These are phyloP conservation scores for Lignosus rhinocerotis DNA, from an alignment of 1,284 basidiomycete species.

Conservation along the genomic window DNA sequence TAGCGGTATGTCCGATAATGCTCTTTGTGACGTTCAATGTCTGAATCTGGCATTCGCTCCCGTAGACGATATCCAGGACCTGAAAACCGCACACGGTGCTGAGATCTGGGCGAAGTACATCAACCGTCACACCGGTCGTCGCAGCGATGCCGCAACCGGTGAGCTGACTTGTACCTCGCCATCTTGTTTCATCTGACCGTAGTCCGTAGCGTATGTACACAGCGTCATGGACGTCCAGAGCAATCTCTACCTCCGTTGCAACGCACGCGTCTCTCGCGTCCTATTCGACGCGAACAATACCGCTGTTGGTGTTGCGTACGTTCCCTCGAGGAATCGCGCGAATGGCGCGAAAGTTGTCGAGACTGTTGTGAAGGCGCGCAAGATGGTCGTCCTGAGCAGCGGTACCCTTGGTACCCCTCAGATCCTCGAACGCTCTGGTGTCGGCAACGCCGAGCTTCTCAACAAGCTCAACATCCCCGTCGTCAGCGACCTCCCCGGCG, in stretches of 20 bases:
- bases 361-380: conserved; percentile 64
- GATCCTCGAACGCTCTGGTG: conserved; percentile 72
- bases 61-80: conserved; percentile 69
- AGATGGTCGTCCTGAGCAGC: conserved; percentile 63
- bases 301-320: conserved; percentile 71
- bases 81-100: conserved; percentile 60
- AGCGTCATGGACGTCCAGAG: conserved; percentile 67
- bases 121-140: conserved; percentile 70
- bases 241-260: conserved; percentile 63
- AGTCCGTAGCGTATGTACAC: conserved; percentile 59
- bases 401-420: conserved; percentile 70
- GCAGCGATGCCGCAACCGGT: conserved; percentile 72
- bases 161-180: conserved; percentile 7
- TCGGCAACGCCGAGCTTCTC: conserved; percentile 55
- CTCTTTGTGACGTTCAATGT: background rate
- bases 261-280: conserved; percentile 66
- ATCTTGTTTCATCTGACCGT: background rate
- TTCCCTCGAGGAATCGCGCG: conserved; percentile 60
- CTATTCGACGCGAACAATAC: conserved; percentile 71
- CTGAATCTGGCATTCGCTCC: background rate
- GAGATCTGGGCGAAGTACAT: conserved; percentile 80
- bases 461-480: conserved; percentile 59
- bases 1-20: conserved; percentile 48
- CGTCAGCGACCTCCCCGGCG: conserved; percentile 69
- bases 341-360: conserved; percentile 54